These are phyloP conservation scores for Picea glauca DNA, from an alignment of 75 land plant species.

Conservation along the genomic window DNA sequence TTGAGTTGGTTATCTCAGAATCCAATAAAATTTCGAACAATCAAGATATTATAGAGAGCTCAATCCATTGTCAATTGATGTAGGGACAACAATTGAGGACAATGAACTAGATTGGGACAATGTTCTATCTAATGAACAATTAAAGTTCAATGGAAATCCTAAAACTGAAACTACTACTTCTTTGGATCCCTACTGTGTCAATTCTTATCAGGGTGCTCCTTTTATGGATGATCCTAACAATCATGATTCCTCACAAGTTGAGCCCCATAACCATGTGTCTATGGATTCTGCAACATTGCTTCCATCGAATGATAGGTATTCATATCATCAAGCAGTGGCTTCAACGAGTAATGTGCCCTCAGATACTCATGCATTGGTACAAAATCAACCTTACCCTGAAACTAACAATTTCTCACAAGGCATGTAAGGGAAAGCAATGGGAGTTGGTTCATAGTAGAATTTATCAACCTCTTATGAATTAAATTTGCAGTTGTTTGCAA, in stretches of 20 bases:
- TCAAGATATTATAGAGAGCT: not conserved
- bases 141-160: not conserved
- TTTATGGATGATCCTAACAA: not conserved
- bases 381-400: not conserved
- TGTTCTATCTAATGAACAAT: not conserved
- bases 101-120: not conserved
- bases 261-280: not conserved
- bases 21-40: not conserved
- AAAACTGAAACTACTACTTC: not conserved
- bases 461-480: not conserved
- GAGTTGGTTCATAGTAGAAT: not conserved
- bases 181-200: not conserved
- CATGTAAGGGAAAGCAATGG: not conserved
- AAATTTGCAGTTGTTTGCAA: constrained; percentile 7
- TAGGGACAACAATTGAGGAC: not conserved
- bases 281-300: not conserved
- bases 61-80: no score
- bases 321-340: not conserved
- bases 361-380: not conserved
- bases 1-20: not conserved
- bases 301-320: not conserved
- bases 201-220: not conserved
- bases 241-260: not conserved
- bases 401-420: not conserved
- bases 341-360: not conserved